These are phyloP conservation scores for Cercospora beticola DNA, from an alignment of 2,329 filamentous ascomycete species.

Conservation along the genomic window DNA sequence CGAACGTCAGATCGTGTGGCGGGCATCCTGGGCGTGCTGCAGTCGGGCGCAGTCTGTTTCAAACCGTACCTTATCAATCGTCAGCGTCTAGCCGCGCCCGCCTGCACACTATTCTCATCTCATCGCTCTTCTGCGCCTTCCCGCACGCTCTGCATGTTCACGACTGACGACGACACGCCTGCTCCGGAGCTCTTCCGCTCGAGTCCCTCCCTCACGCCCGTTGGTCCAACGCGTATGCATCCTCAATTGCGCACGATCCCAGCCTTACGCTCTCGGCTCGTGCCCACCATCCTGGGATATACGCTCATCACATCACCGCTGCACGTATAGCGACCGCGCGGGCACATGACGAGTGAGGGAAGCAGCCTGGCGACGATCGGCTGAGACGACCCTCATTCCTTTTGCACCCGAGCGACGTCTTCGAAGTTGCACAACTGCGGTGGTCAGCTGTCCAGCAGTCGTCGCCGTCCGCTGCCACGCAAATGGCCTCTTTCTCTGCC, in stretches of 20 bases:
- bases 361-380: not conserved
- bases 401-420: constrained; percentile 5
- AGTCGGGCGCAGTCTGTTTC: constrained; percentile 23
- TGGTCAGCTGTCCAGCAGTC: constrained; percentile 22
- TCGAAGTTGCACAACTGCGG: constrained; percentile 25
- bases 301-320: not conserved
- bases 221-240: constrained; percentile 18
- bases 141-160: constrained; percentile 17
- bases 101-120: constrained; percentile 12
- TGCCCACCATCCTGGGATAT: not conserved
- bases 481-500: constrained; percentile 44
- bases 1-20: constrained; percentile 26
- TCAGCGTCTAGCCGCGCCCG: constrained; percentile 22
- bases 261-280: constrained; percentile 16
- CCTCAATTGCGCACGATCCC: constrained; percentile 16
- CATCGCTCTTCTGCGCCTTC: constrained; percentile 17
- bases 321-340: not conserved
- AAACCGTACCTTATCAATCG: constrained; percentile 22
- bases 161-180: constrained; percentile 19
- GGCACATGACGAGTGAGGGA: constrained; percentile 8
- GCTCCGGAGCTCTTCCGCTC: constrained; percentile 18
- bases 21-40: constrained; percentile 21
- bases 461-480: constrained; percentile 10
- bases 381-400: constrained; percentile 3
- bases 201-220: constrained; percentile 21